Evolutionary conservation across 2,329 filamentous ascomycete species (phyloP).

Genomic region (Hymenoscyphus repandus): DNA sequence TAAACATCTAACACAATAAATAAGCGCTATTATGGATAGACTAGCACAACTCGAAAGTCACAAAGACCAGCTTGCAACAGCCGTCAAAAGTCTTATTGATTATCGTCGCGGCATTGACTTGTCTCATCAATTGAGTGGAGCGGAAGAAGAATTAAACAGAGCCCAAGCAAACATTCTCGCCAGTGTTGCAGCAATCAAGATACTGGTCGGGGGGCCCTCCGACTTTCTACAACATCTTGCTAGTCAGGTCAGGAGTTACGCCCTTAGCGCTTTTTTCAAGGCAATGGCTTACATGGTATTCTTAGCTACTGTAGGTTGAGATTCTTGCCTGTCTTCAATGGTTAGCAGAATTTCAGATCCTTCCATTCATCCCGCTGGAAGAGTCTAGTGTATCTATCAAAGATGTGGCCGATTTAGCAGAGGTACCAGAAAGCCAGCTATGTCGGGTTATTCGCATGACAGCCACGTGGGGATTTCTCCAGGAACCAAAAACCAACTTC

Average conservation of each 20-base stretch:
- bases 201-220: not conserved
- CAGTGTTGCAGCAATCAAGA: not conserved
- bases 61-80: not conserved
- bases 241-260: too few species aligned
- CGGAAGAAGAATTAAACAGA: too few species aligned
- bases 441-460: conserved; percentile 33
- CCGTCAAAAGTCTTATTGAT: not conserved
- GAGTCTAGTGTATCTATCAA: conserved; percentile 33
- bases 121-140: too few species aligned
- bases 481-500: too few species aligned
- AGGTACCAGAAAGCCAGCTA: conserved; percentile 36
- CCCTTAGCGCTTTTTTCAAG: too few species aligned
- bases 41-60: not conserved
- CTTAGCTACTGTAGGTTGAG: not conserved
- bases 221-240: not conserved
- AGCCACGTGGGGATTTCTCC: conserved; percentile 33
- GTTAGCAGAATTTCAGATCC: conserved; percentile 36
- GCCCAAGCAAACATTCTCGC: too few species aligned
- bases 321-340: not conserved
- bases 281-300: too few species aligned
- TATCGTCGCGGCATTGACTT: too few species aligned
- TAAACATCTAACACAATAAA: too few species aligned
- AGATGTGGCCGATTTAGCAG: conserved; percentile 38
- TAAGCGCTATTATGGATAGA: not conserved
- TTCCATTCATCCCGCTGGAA: conserved; percentile 39